Evolutionary conservation across 2,329 filamentous ascomycete species (phyloP).

Genomic region (Cladosporium sp.): DNA sequence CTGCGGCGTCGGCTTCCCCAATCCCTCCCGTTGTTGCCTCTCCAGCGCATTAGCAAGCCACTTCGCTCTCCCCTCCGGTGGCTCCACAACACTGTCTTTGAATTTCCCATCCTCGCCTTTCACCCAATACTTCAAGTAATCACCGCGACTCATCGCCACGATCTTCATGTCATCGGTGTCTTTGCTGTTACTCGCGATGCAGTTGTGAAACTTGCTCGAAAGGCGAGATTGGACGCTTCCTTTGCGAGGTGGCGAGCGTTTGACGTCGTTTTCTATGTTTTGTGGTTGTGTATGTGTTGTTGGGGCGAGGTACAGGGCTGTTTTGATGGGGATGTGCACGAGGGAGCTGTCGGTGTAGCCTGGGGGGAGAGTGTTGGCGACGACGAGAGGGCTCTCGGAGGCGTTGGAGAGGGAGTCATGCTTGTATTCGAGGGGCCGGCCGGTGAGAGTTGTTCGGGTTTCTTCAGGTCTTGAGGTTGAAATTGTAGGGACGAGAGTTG

Average conservation of each 20-base stretch:
- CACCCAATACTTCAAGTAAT: slow-evolving; percentile 27
- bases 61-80: slow-evolving; percentile 22
- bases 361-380: slow-evolving; percentile 24
- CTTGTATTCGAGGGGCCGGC: slow-evolving; percentile 20
- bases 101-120: slow-evolving; percentile 26
- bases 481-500: not conserved
- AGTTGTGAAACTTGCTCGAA: not conserved
- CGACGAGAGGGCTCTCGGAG: slow-evolving; percentile 14
- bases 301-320: slow-evolving; percentile 10
- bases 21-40: slow-evolving; percentile 13
- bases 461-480: not conserved
- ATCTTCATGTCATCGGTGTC: slow-evolving; percentile 23
- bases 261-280: not conserved
- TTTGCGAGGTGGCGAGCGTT: not conserved
- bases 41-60: slow-evolving; percentile 22
- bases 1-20: not conserved
- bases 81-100: slow-evolving; percentile 21
- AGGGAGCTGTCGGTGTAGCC: slow-evolving; percentile 26
- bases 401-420: slow-evolving; percentile 20
- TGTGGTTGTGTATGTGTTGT: not conserved
- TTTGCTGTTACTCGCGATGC: not conserved
- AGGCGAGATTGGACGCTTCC: not conserved
- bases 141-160: slow-evolving; percentile 25
- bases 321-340: slow-evolving; percentile 26
- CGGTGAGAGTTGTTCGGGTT: slow-evolving; percentile 18